These are phyloP conservation scores for Haberlea rhodopensis DNA, from an alignment of 257 asterid species.

Conservation along the genomic window DNA sequence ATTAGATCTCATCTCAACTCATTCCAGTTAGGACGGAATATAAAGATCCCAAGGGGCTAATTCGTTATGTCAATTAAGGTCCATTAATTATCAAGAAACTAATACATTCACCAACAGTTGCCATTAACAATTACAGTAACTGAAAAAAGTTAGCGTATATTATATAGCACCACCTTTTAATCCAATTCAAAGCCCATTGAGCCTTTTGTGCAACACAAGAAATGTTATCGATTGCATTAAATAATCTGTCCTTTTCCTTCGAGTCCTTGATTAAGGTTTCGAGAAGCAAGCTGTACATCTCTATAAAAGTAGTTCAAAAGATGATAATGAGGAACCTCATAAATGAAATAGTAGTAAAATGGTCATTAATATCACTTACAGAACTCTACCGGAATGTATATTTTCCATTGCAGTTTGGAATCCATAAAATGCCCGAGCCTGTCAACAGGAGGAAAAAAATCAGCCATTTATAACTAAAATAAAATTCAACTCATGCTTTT, in stretches of 20 bases:
- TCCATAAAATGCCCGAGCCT: conserved; percentile 93
- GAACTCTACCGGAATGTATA: conserved; percentile 67
- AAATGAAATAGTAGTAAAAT: conserved; percentile 13
- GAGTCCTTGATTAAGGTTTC: conserved; percentile 80
- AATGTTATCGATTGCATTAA: conserved; percentile 62
- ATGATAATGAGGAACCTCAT: conserved; percentile 26
- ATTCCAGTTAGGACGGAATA: background rate
- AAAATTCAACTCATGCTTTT: background rate
- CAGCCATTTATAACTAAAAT: conserved; percentile 5
- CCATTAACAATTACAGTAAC: background rate
- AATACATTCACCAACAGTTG: background rate
- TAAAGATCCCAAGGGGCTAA: background rate
- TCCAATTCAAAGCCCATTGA: conserved; percentile 82
- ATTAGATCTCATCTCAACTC: too few relatives aligned
- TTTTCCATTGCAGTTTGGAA: conserved; percentile 81
- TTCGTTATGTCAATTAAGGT: background rate
- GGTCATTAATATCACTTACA: conserved; percentile 10
- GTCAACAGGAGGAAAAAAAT: conserved; percentile 24
- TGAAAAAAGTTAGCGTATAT: background rate
- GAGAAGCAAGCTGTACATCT: conserved; percentile 87
- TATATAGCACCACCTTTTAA: conserved; percentile 47
- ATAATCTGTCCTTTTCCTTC: conserved; percentile 54
- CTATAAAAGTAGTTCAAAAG: conserved; percentile 35
- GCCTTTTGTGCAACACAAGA: conserved; percentile 72
- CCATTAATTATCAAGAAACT: background rate